Evolutionary conservation across 768 basidiomycete species (phyloP).

Genomic region (Botryobasidium botryosum): DNA sequence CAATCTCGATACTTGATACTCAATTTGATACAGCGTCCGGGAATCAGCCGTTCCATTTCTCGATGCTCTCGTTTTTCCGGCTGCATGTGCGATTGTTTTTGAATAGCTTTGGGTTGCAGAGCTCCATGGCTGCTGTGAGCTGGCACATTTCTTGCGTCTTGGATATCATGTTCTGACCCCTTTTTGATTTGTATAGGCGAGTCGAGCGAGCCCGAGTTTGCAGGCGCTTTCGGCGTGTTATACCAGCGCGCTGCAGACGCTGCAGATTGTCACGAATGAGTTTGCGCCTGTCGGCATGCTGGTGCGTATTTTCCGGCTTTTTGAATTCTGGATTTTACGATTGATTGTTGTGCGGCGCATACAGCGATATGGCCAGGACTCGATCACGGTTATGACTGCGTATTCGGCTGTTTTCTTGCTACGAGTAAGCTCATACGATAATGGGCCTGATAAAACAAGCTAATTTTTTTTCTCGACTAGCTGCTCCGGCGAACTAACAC

Average conservation of each 20-base stretch:
- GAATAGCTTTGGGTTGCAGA: conserved; percentile 69
- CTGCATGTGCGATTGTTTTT: conserved; percentile 65
- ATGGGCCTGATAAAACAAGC: not conserved
- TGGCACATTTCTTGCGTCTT: conserved; percentile 26
- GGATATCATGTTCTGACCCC: not conserved
- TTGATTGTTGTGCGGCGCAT: conserved; percentile 9
- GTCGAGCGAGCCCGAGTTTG: conserved; percentile 40
- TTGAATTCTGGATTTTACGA: not conserved
- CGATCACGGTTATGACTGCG: conserved; percentile 71
- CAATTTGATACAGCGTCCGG: too few relatives aligned
- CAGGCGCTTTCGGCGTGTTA: conserved; percentile 58
- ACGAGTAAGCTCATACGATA: conserved; percentile 29
- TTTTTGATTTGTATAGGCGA: conserved; percentile 25
- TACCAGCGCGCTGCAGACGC: conserved; percentile 50
- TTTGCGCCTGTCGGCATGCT: conserved; percentile 60
- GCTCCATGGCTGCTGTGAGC: conserved; percentile 36
- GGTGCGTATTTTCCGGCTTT: conserved; percentile 25
- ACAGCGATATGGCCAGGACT: conserved; percentile 73
- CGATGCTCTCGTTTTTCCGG: conserved; percentile 59
- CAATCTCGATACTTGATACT: too few relatives aligned
- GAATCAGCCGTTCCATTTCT: conserved; percentile 59
- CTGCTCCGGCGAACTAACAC: conserved; percentile 50
- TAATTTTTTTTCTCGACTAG: conserved; percentile 22
- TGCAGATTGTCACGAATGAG: conserved; percentile 56
- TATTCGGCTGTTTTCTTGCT: conserved; percentile 70